Conservation (phyloP, 148 eudicot genomes). For the Fagopyrum esculentum region DNA sequence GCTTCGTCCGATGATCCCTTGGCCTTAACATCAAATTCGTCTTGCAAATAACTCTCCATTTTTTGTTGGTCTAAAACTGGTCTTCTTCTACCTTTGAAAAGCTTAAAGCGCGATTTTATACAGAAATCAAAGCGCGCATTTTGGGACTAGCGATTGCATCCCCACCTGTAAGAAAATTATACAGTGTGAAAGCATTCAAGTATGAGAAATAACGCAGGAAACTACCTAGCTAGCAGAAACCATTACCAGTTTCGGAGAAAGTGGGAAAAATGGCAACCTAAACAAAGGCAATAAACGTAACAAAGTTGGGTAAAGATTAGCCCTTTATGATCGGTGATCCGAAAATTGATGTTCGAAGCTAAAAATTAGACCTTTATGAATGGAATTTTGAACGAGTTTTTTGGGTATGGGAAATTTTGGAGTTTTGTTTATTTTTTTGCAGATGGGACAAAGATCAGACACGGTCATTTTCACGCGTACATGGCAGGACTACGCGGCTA, state of each 20-base stretch:
- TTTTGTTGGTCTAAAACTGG: too few relatives aligned
- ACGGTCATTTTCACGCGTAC: not conserved
- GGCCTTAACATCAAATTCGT: conserved; percentile 41
- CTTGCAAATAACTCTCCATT: conserved; percentile 50
- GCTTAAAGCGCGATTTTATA: not conserved
- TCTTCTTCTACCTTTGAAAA: not conserved
- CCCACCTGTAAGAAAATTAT: not conserved
- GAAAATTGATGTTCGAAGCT: not conserved
- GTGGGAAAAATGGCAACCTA: not conserved
- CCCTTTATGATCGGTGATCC: not conserved
- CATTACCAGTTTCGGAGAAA: not conserved
- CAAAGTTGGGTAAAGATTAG: not conserved
- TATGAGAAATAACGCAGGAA: not conserved
- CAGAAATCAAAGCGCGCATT: not conserved
- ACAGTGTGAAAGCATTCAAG: not conserved
- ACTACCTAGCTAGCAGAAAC: not conserved
- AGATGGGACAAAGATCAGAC: not conserved
- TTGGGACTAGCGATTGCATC: not conserved
- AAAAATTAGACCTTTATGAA: not conserved
- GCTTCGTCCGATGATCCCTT: conserved; percentile 46
- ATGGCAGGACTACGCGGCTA: not conserved
- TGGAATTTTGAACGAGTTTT: conserved; percentile 2
- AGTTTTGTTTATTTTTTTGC: not conserved
- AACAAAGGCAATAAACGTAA: not conserved
- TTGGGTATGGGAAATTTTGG: not conserved